Evolutionary conservation across 768 basidiomycete species (phyloP).

Genomic region (Chiua virens): DNA sequence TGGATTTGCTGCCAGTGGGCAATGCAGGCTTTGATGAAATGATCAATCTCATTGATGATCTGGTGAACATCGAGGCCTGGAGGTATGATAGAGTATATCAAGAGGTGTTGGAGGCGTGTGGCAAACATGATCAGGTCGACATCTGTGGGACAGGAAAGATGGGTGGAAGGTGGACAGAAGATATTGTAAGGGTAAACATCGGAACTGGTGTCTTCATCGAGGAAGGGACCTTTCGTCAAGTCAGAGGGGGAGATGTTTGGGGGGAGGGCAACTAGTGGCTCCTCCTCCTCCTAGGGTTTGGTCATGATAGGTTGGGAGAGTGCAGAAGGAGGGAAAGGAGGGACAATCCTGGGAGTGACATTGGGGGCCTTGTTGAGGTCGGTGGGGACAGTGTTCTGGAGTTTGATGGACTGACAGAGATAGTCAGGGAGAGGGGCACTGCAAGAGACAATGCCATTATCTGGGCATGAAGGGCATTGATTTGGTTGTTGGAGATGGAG

Average conservation of each 20-base stretch:
- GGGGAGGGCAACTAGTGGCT: slow-evolving; percentile 26
- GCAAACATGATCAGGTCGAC: slow-evolving; percentile 62
- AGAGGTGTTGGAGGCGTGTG: slow-evolving; percentile 72
- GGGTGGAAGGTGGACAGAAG: slow-evolving; percentile 78
- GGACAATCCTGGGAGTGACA: slow-evolving; percentile 57
- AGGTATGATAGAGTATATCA: slow-evolving; percentile 90
- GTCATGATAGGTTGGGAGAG: slow-evolving; percentile 20
- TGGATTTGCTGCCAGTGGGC: slow-evolving; percentile 84
- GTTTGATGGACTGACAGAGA: slow-evolving; percentile 68
- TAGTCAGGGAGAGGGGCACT: slow-evolving; percentile 67
- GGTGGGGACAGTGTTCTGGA: slow-evolving; percentile 57
- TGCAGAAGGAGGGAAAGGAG: slow-evolving; percentile 26
- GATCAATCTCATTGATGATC: slow-evolving; percentile 87
- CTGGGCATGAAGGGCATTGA: slow-evolving; percentile 74
- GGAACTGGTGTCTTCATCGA: slow-evolving; percentile 78
- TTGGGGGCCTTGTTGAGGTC: slow-evolving; percentile 73
- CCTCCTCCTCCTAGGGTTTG: slow-evolving; percentile 59
- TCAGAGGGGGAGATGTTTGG: slow-evolving; percentile 52
- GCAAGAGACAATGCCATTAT: slow-evolving; percentile 76
- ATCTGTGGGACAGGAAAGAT: slow-evolving; percentile 65
- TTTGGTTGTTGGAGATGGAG: slow-evolving; percentile 76
- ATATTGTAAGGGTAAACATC: slow-evolving; percentile 93
- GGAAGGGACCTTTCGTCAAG: slow-evolving; percentile 68
- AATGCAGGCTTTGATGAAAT: slow-evolving; percentile 86
- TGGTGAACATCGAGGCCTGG: slow-evolving; percentile 90